A percentile compares a stretch with the other conserved stretches of the same genome.
phyloP scores from a whole-genome alignment of 768 basidiomycete genomes.

The Pisolithus albus region DNA sequence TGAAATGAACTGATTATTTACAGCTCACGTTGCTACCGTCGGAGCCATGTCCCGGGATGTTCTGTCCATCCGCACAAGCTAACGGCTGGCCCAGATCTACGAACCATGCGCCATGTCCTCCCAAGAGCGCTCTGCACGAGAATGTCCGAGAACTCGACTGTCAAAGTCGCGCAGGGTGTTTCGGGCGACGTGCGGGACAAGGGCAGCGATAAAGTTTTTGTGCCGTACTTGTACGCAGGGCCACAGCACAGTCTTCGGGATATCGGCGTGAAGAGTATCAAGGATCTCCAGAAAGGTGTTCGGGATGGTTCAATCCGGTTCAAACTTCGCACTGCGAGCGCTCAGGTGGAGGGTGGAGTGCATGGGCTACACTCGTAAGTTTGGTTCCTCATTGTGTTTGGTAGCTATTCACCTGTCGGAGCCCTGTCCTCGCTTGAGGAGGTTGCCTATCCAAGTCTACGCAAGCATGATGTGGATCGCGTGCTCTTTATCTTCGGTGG shows the following conservation, averaged over 20 bases:
- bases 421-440: too few species aligned
- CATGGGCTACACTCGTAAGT: slow-evolving; percentile 93
- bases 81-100: slow-evolving; percentile 24
- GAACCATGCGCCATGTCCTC: slow-evolving; percentile 45
- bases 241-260: slow-evolving; percentile 95
- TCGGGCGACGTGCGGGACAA: slow-evolving; percentile 97
- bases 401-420: neutral
- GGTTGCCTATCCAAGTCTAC: too few species aligned
- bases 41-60: too few species aligned
- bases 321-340: slow-evolving; percentile 89
- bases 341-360: slow-evolving; percentile 93
- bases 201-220: slow-evolving; percentile 87
- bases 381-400: neutral
- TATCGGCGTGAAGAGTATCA: slow-evolving; percentile 68
- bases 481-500: too few species aligned
- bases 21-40: too few species aligned
- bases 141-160: slow-evolving; percentile 68
- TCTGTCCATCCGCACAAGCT: slow-evolving; percentile 20
- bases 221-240: slow-evolving; percentile 78
- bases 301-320: slow-evolving; percentile 67
- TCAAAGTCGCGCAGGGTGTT: slow-evolving; percentile 97
- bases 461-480: too few species aligned
- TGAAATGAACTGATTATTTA: too few species aligned
- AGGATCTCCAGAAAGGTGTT: slow-evolving; percentile 62
- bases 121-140: slow-evolving; percentile 50